Evolutionary conservation across 2,329 filamentous ascomycete species (phyloP), one percentile per base, ranked within the genome.

Genomic region (Fusarium robinianum): DNA sequence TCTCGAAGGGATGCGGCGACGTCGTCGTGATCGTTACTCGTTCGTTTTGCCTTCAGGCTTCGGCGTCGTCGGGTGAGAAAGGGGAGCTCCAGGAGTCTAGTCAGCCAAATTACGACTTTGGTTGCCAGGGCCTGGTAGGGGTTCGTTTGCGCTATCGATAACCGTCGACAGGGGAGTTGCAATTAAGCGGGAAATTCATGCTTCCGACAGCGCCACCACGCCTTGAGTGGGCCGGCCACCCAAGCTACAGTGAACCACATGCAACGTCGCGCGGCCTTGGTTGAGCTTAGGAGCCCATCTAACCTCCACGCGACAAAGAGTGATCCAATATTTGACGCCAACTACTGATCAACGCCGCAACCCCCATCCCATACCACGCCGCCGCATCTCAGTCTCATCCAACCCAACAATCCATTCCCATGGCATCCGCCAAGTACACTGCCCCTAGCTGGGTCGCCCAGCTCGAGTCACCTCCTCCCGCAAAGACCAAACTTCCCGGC

Each of bases 391-490:
- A 14, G 8, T 23, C 2, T 3, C 4, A 31, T 14, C 15, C 14
- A 12, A 16, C 24, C 8, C n/a, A 25, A 17, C 8, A 25, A 51
- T 51, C 17, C 22, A 18, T 15, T 18, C 9, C 17, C 48, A 63
- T 63, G 63, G 46, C 58, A 39, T 65, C 69, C 47, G 63, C 66
- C 46, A 57, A 63, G 43, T 47, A 66, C 72, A 73, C 27, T 33
- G 49, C 57, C 10, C 91, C 91, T 22, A 75, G 79, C 77, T 99
- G 94, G 94, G 88, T 92, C 22, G 70, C 84, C 54, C 85, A 95
- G 62, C 79, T 97, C 58, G 84, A 85, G 64, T 81, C 81, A 30
- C 80, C 88, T 21, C 83, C 89, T 16, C 67, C 80, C 16, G 65
- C 81, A 36, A 87, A 82, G 66, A 69, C 83, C 37, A 90, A 89